Evolutionary conservation across 805 yeast genomes (phyloP), one percentile per base, ranked within the genome.

Genomic region (Nakazawaea peltata): DNA sequence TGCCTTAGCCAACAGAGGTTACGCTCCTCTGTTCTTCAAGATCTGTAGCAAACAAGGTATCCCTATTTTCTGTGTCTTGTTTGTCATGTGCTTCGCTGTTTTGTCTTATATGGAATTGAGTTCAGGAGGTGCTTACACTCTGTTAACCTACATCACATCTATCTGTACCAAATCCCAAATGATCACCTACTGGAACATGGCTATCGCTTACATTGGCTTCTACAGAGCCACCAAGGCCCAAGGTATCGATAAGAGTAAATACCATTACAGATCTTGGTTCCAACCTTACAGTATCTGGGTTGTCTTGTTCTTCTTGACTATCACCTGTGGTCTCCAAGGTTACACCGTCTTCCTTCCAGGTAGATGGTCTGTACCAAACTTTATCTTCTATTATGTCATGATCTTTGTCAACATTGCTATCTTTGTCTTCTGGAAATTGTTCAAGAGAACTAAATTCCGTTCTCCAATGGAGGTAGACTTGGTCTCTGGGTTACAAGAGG

Each of bases 21-120:
- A 74, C 45, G 90, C 90, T 1, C 94, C 94, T 5, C 54, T 56
- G 12, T 50, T 80, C 36, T 81, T 84, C 48, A 57, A 71, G 13
- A 63, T 59, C 48, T 79, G 88, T 50, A 71, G 73, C 50, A 67
- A 64, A 37, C 60, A 69, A 28, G 94, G 94, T 36, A 81, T 80
- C 10, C 94, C 94, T 7, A 64, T 80, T 22, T 62, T 64, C 41
- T 66, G 83, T 4, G 77, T 79, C 14, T 37, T 54, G 5, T 61
- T 67, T 8, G 63, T 77, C 7, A 51, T 71, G 26, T 47, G 59
- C n/a, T 80, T 85, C 71, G 77, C 84, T 0, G 56, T 77, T 30
- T 51, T 82, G 14, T 71, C 87, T 14, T 71, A 82, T 42, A 55
- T 82, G 48, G 29, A 60, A 54, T 54, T 71, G 28, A 58, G 57